Evolutionary conservation across 1,284 basidiomycete species (phyloP).

Genomic region (Caloboletus firmus): DNA sequence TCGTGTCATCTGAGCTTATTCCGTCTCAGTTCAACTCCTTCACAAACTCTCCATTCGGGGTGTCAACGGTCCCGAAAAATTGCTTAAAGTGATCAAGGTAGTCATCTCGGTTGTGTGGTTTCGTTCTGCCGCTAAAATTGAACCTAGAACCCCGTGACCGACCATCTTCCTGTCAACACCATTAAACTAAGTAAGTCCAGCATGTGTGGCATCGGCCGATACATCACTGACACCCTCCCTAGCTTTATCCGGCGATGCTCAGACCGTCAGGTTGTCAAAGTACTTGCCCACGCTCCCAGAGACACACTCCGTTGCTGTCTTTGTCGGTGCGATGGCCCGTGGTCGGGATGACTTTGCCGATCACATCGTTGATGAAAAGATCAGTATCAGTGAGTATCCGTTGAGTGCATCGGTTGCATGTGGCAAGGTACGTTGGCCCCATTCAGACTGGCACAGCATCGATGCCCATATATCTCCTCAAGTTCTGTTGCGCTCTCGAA

Average conservation of each 20-base stretch:
- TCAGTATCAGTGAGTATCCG: conserved; percentile 93
- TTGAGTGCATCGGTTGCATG: conserved; percentile 95
- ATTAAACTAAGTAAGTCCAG: conserved; percentile 84
- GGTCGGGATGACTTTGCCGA: conserved; percentile 98
- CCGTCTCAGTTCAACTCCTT: conserved; percentile 84
- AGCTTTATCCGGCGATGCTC: conserved; percentile 93
- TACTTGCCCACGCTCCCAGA: conserved; percentile 84
- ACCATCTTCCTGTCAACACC: conserved; percentile 94
- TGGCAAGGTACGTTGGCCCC: conserved; percentile 70
- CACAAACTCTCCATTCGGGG: conserved; percentile 95
- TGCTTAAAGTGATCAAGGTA: conserved; percentile 94
- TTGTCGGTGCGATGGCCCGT: conserved; percentile 97
- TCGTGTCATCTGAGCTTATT: conserved; percentile 1
- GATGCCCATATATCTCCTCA: conserved; percentile 4
- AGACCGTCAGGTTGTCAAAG: conserved; percentile 76
- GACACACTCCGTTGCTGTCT: conserved; percentile 90
- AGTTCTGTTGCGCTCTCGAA: conserved; percentile 73
- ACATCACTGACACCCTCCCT: conserved; percentile 18
- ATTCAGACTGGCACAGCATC: not conserved
- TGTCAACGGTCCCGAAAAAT: conserved; percentile 94
- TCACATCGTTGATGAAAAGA: conserved; percentile 95
- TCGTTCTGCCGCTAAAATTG: conserved; percentile 5
- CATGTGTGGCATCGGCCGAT: not conserved
- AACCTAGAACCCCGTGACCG: conserved; percentile 86
- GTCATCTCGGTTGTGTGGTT: conserved; percentile 26